These are phyloP conservation scores for Metschnikowia chrysomelidarum DNA, from an alignment of 805 yeast genomes.

Conservation along the genomic window DNA sequence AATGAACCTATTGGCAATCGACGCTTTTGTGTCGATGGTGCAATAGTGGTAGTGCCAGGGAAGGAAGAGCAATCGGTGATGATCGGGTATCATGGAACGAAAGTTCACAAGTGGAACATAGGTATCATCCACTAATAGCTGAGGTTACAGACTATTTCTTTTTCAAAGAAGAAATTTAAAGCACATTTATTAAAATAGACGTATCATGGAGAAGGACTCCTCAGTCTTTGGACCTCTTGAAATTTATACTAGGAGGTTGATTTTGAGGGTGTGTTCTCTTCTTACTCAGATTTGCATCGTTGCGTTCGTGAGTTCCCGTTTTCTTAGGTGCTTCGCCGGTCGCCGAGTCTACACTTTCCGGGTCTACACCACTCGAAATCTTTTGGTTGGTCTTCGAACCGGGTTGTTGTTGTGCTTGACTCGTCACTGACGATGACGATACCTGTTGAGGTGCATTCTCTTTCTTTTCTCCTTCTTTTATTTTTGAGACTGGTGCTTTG, in stretches of 20 bases:
- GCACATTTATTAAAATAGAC: neutral
- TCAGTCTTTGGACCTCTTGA: slow-evolving; percentile 10
- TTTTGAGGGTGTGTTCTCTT: slow-evolving; percentile 7
- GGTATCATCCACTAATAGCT: slow-evolving; percentile 5
- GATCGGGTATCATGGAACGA: slow-evolving; percentile 10
- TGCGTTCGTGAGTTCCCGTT: neutral
- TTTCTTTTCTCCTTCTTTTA: slow-evolving; percentile 1
- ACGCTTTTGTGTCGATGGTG: slow-evolving; percentile 70
- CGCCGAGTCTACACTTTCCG: neutral
- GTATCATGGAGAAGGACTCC: neutral
- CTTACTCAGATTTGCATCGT: neutral
- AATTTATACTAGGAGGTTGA: slow-evolving; percentile 2
- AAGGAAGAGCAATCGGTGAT: neutral
- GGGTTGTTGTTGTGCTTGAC: neutral
- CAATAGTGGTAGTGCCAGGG: slow-evolving; percentile 38
- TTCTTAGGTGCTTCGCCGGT: neutral
- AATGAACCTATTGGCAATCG: slow-evolving; percentile 24
- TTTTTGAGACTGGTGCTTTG: neutral
- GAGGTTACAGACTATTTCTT: too few species aligned
- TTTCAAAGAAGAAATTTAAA: too few species aligned
- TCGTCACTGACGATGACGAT: neutral
- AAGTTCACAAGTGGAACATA: slow-evolving; percentile 12
- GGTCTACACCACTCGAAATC: neutral
- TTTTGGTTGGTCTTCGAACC: neutral
- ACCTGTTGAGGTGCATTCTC: neutral